Base-by-base conservation (phyloP, 2,329 filamentous ascomycete species). In the Uncinocarpus reesii region DNA sequence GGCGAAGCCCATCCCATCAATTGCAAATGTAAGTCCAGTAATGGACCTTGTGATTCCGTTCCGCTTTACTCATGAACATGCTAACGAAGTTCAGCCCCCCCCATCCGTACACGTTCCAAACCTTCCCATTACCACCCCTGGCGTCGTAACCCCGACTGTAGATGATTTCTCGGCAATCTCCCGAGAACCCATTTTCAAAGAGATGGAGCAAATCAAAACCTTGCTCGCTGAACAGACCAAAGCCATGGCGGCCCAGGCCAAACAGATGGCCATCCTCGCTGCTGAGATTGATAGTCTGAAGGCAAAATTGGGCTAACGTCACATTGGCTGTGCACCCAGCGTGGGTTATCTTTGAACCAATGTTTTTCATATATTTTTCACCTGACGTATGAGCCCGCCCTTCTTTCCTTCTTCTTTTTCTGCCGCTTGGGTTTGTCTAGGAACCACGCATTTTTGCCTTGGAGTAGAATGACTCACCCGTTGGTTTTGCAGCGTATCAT, bases 261-360 rank as follows among this genome's bases (percentile, higher is more conserved):
- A 84, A 60, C 82, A 88, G 64, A 87, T 93, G 57, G 74, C 74
- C 42, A 72, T 74, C 23, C 69, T 94, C 41, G 78, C 84, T 2
- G 67, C 71, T 24, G 86, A 93, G 65, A 81, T 94, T 11, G 86
- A 92, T 61, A 76, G 77, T 13, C 73, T 95, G 57, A 94, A 93
- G 77, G 79, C 79, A 66, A 84, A 80, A 65, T 74, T 89, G 51
- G 78, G 77, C 49, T 67, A 51, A 21, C 7, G 24, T 29, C 4
- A 3, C 7, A 6, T 21, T 1, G 15, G 13, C 15, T 20, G 18
- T 29, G 38, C 15, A 32, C 18, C n/a, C 4, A 7, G 10, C 15
- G 15, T 7, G 15, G 5, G 20, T 26, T 38, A 10, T n/a, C n/a
- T n/a, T n/a, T n/a, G n/a, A n/a, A n/a, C n/a, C n/a, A n/a, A n/a